Percentiles rank a stretch among this genome's conserved stretches.
These are phyloP conservation scores for Diplodia intermedia DNA, from an alignment of 2,329 filamentous ascomycete species.

Conservation along the genomic window DNA sequence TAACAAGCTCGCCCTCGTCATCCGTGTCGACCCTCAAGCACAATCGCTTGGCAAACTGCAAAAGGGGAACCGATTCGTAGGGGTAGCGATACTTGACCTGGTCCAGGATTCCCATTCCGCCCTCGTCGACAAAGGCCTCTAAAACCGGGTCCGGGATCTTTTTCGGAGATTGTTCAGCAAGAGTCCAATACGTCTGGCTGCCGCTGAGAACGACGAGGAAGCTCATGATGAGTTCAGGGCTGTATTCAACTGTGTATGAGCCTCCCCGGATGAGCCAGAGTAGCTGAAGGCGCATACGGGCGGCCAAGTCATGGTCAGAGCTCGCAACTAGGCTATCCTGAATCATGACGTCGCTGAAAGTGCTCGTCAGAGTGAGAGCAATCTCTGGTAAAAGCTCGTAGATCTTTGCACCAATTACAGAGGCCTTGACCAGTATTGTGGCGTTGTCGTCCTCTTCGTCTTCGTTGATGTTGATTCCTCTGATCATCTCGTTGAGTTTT, in stretches of 20 bases:
- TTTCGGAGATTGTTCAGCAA: slow-evolving; percentile 39
- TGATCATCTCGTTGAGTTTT: slow-evolving; percentile 25
- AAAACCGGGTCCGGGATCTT: slow-evolving; percentile 47
- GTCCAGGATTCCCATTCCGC: slow-evolving; percentile 62
- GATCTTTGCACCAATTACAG: not conserved
- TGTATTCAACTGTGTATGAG: slow-evolving; percentile 73
- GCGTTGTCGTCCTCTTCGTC: slow-evolving; percentile 30
- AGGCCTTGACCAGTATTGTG: slow-evolving; percentile 18
- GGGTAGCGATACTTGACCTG: slow-evolving; percentile 81
- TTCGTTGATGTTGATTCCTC: slow-evolving; percentile 14
- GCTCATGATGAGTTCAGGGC: slow-evolving; percentile 71
- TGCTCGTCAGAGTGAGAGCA: slow-evolving; percentile 8
- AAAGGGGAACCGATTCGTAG: slow-evolving; percentile 81
- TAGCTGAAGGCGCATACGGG: slow-evolving; percentile 49
- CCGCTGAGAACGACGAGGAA: slow-evolving; percentile 68
- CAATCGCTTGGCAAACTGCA: slow-evolving; percentile 73
- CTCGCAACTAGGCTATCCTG: not conserved
- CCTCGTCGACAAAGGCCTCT: slow-evolving; percentile 64
- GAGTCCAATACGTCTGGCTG: slow-evolving; percentile 51
- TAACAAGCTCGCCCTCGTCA: slow-evolving; percentile 55
- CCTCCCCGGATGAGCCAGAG: slow-evolving; percentile 74
- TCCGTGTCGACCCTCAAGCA: slow-evolving; percentile 55
- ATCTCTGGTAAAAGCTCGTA: slow-evolving; percentile 26
- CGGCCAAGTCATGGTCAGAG: slow-evolving; percentile 10
- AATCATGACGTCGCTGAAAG: slow-evolving; percentile 9